A percentile compares a stretch with the other conserved stretches of the same genome.
Evolutionary conservation across 2,329 filamentous ascomycete genomes (phyloP).

Genomic region (Pseudogymnoascus sp.): DNA sequence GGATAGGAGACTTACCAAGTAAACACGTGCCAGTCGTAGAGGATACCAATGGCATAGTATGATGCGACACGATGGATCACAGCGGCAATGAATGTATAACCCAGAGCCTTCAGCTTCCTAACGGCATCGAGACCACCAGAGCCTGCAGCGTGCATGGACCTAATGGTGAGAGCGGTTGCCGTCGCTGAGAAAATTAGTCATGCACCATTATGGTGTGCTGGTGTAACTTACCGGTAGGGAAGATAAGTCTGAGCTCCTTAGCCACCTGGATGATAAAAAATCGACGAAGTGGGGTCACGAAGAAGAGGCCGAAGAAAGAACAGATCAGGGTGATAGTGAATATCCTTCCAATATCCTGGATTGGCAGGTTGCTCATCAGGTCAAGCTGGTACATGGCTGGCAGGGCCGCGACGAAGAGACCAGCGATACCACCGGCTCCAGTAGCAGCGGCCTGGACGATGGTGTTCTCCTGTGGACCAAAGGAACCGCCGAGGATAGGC

Average conservation of each 20-base stretch:
- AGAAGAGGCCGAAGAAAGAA: slow-evolving; percentile 58
- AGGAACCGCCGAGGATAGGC: slow-evolving; percentile 45
- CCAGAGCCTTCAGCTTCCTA: slow-evolving; percentile 49
- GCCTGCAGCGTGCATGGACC: slow-evolving; percentile 53
- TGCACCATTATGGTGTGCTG: not conserved
- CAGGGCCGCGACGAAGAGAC: slow-evolving; percentile 52
- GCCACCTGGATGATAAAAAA: slow-evolving; percentile 63
- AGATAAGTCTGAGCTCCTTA: slow-evolving; percentile 51
- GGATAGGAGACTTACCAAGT: slow-evolving; percentile 30
- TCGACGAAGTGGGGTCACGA: slow-evolving; percentile 55
- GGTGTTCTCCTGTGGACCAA: slow-evolving; percentile 56
- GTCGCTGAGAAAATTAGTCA: slow-evolving; percentile 32
- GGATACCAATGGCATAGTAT: slow-evolving; percentile 51
- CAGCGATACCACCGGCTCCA: slow-evolving; percentile 50
- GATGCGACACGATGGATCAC: slow-evolving; percentile 48
- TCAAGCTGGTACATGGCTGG: slow-evolving; percentile 53
- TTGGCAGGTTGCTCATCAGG: slow-evolving; percentile 39
- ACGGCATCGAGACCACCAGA: slow-evolving; percentile 45
- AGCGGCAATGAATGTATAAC: slow-evolving; percentile 42
- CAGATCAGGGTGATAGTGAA: slow-evolving; percentile 54
- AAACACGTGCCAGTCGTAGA: slow-evolving; percentile 52
- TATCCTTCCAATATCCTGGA: slow-evolving; percentile 49
- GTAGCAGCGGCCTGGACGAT: slow-evolving; percentile 55
- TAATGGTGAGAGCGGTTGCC: slow-evolving; percentile 54
- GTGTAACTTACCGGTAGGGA: slow-evolving; percentile 38